A percentile compares a stretch with the other conserved stretches of the same genome.
These are phyloP conservation scores for Cantharellus anzutake DNA, from an alignment of 768 basidiomycete genomes.

Conservation along the genomic window DNA sequence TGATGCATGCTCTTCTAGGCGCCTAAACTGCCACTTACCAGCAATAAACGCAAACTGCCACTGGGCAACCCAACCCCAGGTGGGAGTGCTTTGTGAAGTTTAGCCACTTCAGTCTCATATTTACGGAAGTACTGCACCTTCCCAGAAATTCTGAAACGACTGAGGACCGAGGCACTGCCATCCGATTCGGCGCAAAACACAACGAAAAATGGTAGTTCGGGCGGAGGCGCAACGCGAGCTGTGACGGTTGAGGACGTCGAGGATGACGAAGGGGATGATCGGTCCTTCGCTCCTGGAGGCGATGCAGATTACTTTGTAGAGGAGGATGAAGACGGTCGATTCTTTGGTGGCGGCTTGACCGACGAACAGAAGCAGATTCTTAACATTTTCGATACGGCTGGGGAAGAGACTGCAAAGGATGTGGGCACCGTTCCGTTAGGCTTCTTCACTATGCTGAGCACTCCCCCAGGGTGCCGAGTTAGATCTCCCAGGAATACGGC, in stretches of 20 bases:
- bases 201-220: neutral
- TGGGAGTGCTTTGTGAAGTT: neutral
- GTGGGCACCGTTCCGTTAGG: constrained; percentile 25
- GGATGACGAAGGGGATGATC: constrained; percentile 28
- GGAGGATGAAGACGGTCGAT: constrained; percentile 82
- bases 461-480: constrained; percentile 40
- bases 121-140: neutral
- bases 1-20: constrained; percentile 23
- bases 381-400: constrained; percentile 69
- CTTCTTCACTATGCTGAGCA: neutral
- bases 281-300: constrained; percentile 58
- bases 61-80: constrained; percentile 42
- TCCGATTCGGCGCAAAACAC: neutral
- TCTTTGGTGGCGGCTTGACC: constrained; percentile 87
- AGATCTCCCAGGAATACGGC: constrained; percentile 48
- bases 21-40: constrained; percentile 43
- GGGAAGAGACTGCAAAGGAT: constrained; percentile 43
- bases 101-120: neutral
- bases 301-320: constrained; percentile 84
- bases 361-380: constrained; percentile 87
- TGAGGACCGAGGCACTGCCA: constrained; percentile 32
- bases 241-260: constrained; percentile 42
- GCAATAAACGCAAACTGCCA: constrained; percentile 55
- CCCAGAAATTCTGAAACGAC: constrained; percentile 58
- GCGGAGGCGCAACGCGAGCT: constrained; percentile 21